Evolutionary conservation across 1,139 yeast genomes (phyloP).

Genomic region (Hyphopichia wangnamkhiaoensis): DNA sequence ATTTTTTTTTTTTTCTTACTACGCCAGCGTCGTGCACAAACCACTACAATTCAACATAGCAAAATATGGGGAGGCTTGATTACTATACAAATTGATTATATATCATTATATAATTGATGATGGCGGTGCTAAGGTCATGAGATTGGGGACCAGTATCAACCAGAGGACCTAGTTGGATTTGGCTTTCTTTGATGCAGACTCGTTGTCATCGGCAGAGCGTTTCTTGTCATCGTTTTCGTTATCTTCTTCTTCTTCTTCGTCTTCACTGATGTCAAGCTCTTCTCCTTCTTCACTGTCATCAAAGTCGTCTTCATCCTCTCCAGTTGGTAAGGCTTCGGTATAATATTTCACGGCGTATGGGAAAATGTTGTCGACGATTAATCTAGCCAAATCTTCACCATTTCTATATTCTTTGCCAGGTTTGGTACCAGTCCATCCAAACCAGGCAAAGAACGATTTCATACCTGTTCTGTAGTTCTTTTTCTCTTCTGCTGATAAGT

Average conservation of each 20-base stretch:
- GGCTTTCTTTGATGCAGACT: conserved; percentile 7
- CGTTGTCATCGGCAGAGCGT: conserved; percentile 4
- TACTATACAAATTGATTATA: too few relatives aligned
- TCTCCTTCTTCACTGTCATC: conserved; percentile 58
- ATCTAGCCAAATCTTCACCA: conserved; percentile 68
- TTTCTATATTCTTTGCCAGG: conserved; percentile 73
- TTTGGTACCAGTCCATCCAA: conserved; percentile 71
- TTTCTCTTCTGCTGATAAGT: conserved; percentile 52
- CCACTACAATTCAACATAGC: too few relatives aligned
- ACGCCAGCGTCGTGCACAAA: not conserved
- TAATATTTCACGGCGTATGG: conserved; percentile 75
- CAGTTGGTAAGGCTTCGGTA: conserved; percentile 62
- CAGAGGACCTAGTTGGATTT: not conserved
- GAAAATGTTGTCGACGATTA: conserved; percentile 65
- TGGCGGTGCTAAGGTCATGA: too few relatives aligned
- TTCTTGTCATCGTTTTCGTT: conserved; percentile 5
- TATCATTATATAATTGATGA: too few relatives aligned
- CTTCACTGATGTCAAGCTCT: conserved; percentile 55
- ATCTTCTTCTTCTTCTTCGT: conserved; percentile 29
- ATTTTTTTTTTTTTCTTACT: not conserved
- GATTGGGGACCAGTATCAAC: not conserved
- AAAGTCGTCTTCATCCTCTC: conserved; percentile 52
- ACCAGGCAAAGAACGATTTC: conserved; percentile 76
- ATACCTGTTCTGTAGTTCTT: conserved; percentile 64
- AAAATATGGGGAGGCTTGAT: too few relatives aligned